These are phyloP conservation scores for Dactylella cylindrospora DNA, from an alignment of 2,329 filamentous ascomycete species.

Conservation along the genomic window DNA sequence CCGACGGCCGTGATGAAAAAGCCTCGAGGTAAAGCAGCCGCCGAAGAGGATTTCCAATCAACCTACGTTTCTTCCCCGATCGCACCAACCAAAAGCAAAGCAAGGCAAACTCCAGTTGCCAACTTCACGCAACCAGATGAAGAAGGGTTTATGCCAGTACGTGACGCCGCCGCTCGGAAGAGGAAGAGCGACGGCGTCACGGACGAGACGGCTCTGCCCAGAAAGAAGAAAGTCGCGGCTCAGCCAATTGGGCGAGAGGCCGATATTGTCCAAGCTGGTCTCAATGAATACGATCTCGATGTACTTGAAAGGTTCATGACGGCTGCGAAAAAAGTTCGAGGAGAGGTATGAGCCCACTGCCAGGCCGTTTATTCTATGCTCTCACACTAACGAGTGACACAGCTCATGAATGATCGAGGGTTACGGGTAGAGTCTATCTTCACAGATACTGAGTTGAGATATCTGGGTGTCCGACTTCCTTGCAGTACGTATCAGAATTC, in stretches of 20 bases:
- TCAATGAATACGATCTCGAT: slow-evolving; percentile 64
- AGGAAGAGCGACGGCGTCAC: slow-evolving; percentile 50
- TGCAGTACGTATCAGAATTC: slow-evolving; percentile 51
- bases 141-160: slow-evolving; percentile 45
- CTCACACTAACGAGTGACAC: background rate
- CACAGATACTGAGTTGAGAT: slow-evolving; percentile 67
- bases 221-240: slow-evolving; percentile 51
- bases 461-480: slow-evolving; percentile 73
- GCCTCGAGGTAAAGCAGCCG: slow-evolving; percentile 49
- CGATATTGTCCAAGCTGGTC: slow-evolving; percentile 56
- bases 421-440: slow-evolving; percentile 59
- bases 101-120: slow-evolving; percentile 42
- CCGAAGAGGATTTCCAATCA: slow-evolving; percentile 60
- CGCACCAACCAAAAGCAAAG: slow-evolving; percentile 47
- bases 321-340: slow-evolving; percentile 63
- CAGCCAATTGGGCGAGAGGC: slow-evolving; percentile 63
- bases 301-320: slow-evolving; percentile 67
- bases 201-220: slow-evolving; percentile 50
- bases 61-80: slow-evolving; percentile 68
- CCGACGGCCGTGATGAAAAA: slow-evolving; percentile 49
- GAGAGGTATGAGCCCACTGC: slow-evolving; percentile 55
- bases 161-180: slow-evolving; percentile 34
- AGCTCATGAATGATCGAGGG: slow-evolving; percentile 32
- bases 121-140: slow-evolving; percentile 46
- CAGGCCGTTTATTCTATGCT: background rate